Evolutionary conservation across 2,329 filamentous ascomycete species (phyloP).

Genomic region (Cadophora malorum): DNA sequence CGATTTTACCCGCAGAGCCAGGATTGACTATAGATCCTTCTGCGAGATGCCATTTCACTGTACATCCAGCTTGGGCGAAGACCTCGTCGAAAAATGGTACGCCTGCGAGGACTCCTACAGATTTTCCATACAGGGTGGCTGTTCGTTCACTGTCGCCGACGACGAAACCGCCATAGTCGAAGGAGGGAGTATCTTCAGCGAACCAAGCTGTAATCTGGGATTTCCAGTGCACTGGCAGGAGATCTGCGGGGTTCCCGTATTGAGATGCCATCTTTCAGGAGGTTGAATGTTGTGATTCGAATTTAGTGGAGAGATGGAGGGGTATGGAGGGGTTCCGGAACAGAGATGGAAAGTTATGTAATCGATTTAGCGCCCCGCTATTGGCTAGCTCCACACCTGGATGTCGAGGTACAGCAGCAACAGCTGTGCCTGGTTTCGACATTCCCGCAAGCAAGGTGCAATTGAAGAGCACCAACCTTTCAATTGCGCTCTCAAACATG

Average conservation of each 20-base stretch:
- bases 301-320: not conserved
- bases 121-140: slow-evolving; percentile 73
- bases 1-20: slow-evolving; percentile 57
- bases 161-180: slow-evolving; percentile 97
- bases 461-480: slow-evolving; percentile 6
- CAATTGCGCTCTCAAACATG: slow-evolving; percentile 28
- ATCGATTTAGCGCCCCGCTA: slow-evolving; percentile 4
- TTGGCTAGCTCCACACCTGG: not conserved
- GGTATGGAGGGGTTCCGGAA: slow-evolving; percentile 1
- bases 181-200: slow-evolving; percentile 93
- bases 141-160: slow-evolving; percentile 74
- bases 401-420: not conserved
- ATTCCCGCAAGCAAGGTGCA: not conserved
- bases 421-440: not conserved
- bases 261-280: slow-evolving; percentile 39
- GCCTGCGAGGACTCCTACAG: slow-evolving; percentile 83
- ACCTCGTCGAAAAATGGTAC: slow-evolving; percentile 96
- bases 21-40: slow-evolving; percentile 76
- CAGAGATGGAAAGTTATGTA: not conserved
- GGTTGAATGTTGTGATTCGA: not conserved
- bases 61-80: slow-evolving; percentile 87
- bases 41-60: slow-evolving; percentile 83
- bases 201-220: slow-evolving; percentile 83
- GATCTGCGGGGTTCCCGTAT: slow-evolving; percentile 68
- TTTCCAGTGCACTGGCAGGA: slow-evolving; percentile 88